Percentiles rank a stretch among this genome's conserved stretches.
These are phyloP conservation scores for Cucumis melo DNA, from an alignment of 306 rosid genomes.

Conservation along the genomic window DNA sequence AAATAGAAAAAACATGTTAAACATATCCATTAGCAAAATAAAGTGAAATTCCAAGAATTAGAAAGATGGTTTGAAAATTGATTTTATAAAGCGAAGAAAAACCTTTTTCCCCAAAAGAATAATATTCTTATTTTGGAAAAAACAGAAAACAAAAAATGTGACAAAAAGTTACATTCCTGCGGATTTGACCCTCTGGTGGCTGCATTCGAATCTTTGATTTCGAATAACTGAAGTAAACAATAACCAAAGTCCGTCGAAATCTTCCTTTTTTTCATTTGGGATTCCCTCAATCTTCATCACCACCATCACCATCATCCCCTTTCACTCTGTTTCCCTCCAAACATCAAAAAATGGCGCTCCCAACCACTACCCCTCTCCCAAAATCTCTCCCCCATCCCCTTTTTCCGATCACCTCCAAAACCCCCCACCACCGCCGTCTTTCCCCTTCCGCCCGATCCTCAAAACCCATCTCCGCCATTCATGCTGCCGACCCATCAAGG, in stretches of 20 bases:
- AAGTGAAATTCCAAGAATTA: no score
- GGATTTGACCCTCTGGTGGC: background rate
- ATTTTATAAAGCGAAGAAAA: no score
- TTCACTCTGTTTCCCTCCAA: background rate
- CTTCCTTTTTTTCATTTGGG: background rate
- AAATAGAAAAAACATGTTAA: no score
- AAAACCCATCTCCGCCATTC: slow-evolving; percentile 18
- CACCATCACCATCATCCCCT: background rate
- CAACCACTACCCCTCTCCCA: slow-evolving; percentile 2
- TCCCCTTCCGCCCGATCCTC: background rate
- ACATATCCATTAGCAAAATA: no score
- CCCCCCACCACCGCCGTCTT: background rate
- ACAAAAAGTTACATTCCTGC: background rate
- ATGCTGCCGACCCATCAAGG: slow-evolving; percentile 19
- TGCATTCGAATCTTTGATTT: background rate
- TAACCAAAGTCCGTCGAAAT: background rate
- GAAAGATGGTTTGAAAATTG: no score
- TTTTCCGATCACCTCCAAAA: background rate
- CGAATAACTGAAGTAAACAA: background rate
- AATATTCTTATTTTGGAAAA: no score
- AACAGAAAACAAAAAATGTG: background rate
- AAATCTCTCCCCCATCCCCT: slow-evolving; percentile 2
- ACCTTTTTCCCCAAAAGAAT: no score
- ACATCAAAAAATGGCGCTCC: slow-evolving; percentile 8
- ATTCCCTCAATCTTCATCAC: background rate